These are phyloP conservation scores for Aspergillus neoniger DNA, from an alignment of 2,329 filamentous ascomycete genomes.

Conservation along the genomic window DNA sequence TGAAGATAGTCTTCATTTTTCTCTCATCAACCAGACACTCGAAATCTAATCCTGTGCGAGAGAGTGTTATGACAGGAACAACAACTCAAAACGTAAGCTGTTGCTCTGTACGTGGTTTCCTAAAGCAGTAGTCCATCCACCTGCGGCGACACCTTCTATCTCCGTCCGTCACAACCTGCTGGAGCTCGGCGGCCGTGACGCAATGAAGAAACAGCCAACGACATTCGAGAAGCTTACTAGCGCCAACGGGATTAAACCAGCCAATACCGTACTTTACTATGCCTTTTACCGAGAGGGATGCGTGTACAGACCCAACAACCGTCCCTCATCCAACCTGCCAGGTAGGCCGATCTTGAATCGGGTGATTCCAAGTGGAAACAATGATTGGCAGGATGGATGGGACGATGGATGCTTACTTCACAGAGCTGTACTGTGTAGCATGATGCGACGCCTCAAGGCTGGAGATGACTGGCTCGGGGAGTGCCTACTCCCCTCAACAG, in stretches of 20 bases:
- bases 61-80: not conserved
- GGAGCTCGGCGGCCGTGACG: slow-evolving; percentile 5
- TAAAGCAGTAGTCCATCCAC: not conserved
- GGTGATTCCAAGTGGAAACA: not conserved
- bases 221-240: slow-evolving; percentile 10
- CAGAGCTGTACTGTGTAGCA: not conserved
- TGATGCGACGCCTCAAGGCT: slow-evolving; percentile 1
- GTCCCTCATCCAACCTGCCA: not conserved
- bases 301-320: slow-evolving; percentile 3
- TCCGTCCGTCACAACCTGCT: slow-evolving; percentile 1
- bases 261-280: slow-evolving; percentile 3
- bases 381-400: slow-evolving; percentile 4
- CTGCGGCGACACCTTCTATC: not conserved
- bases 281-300: slow-evolving; percentile 4
- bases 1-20: not conserved
- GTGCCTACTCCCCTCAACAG: slow-evolving; percentile 14
- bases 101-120: not conserved
- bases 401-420: not conserved
- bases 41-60: not conserved
- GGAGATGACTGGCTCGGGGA: not conserved
- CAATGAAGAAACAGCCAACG: slow-evolving; percentile 6
- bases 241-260: not conserved
- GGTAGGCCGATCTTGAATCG: not conserved
- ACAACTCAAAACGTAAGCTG: not conserved
- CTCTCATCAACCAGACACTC: not conserved